Percentiles rank a stretch among this genome's conserved stretches.
phyloP scores from a whole-genome alignment of 108 stramenopile genomes.

The Fragilaria crotonensis region DNA sequence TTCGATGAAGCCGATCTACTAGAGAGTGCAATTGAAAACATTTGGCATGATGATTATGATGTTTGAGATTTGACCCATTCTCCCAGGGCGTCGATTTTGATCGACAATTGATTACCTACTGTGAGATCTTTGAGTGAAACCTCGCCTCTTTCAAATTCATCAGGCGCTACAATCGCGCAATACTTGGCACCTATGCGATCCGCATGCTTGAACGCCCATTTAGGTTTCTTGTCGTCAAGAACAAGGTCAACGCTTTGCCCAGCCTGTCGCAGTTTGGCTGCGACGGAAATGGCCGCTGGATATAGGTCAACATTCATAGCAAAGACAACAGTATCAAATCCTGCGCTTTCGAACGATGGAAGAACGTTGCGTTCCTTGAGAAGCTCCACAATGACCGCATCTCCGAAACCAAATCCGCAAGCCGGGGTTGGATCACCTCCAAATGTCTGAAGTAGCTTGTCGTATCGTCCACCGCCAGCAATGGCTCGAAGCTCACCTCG shows the following conservation, averaged over 20 bases:
- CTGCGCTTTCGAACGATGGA: slow-evolving; percentile 75
- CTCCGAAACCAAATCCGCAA: slow-evolving; percentile 97
- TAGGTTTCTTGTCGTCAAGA: slow-evolving; percentile 87
- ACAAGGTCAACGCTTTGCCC: slow-evolving; percentile 89
- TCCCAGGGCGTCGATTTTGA: slow-evolving; percentile 41
- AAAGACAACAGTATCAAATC: slow-evolving; percentile 80
- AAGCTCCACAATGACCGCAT: slow-evolving; percentile 97
- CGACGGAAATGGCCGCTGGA: slow-evolving; percentile 51
- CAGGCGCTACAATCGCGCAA: slow-evolving; percentile 82
- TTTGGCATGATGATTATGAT: no score
- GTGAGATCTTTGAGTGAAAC: slow-evolving; percentile 77
- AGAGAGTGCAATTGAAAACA: no score
- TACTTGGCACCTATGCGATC: slow-evolving; percentile 81
- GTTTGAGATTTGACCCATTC: slow-evolving; percentile 36
- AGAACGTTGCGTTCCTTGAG: slow-evolving; percentile 81
- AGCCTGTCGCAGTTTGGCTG: slow-evolving; percentile 48
- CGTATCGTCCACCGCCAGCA: slow-evolving; percentile 96
- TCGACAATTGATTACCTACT: slow-evolving; percentile 45
- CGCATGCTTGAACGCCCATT: slow-evolving; percentile 95
- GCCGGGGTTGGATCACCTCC: slow-evolving; percentile 93
- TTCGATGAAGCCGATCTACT: no score
- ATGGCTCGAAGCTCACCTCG: slow-evolving; percentile 93
- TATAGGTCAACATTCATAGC: slow-evolving; percentile 69
- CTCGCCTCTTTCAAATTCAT: slow-evolving; percentile 81
- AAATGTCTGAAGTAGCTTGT: slow-evolving; percentile 91